A percentile compares a stretch with the other conserved stretches of the same genome.
These are phyloP conservation scores for Bryoglossum gracile DNA, from an alignment of 495 filamentous ascomycete genomes.

Conservation along the genomic window DNA sequence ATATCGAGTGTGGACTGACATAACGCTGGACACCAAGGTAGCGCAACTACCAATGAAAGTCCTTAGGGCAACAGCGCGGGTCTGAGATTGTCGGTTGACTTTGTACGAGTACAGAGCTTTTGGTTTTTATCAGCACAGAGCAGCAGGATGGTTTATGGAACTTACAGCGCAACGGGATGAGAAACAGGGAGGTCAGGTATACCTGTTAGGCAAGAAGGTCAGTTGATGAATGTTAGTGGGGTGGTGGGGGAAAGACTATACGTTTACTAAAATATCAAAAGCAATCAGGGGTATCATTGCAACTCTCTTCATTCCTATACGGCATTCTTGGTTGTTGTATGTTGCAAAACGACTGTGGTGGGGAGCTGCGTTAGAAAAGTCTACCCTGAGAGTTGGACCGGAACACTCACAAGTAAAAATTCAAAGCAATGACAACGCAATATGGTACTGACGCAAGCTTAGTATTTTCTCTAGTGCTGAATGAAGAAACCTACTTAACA, in stretches of 20 bases:
- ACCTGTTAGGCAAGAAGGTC: conserved; percentile 30
- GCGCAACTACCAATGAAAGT: conserved; percentile 43
- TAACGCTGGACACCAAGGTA: conserved; percentile 40
- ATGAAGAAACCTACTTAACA: conserved; percentile 33
- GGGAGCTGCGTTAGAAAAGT: not conserved
- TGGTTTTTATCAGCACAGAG: conserved; percentile 31
- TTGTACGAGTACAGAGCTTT: conserved; percentile 27
- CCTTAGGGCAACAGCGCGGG: conserved; percentile 35
- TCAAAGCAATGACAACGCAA: conserved; percentile 37
- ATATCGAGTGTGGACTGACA: conserved; percentile 27
- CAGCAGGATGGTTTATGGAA: not conserved
- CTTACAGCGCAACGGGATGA: conserved; percentile 41
- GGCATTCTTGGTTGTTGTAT: conserved; percentile 40
- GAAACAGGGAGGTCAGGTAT: conserved; percentile 45
- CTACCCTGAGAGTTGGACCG: not conserved
- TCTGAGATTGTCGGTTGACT: conserved; percentile 18
- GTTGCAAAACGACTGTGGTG: conserved; percentile 36
- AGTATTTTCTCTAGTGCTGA: not conserved
- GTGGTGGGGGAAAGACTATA: conserved; percentile 18
- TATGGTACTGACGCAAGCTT: conserved; percentile 29
- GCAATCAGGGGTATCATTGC: conserved; percentile 44
- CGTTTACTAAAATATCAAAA: conserved; percentile 43
- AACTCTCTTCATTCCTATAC: conserved; percentile 43
- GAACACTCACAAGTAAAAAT: conserved; percentile 41
- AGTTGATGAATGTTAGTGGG: not conserved